phyloP scores from a whole-genome alignment of 331 rosid species.

The Rosa hybrid region DNA sequence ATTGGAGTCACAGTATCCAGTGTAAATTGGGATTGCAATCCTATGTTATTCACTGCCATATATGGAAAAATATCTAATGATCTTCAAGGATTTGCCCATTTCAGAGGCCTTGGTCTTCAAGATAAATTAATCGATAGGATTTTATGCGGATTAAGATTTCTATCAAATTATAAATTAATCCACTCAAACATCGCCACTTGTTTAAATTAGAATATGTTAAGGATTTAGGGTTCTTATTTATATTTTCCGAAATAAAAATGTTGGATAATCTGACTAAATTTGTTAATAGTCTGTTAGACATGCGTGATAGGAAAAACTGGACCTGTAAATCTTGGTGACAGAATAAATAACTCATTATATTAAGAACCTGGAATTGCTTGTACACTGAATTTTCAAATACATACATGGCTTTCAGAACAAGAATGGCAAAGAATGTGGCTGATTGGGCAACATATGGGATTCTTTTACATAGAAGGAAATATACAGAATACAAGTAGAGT shows the following conservation, averaged over 20 bases:
- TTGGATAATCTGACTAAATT: background rate
- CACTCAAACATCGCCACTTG: background rate
- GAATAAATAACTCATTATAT: slow-evolving; percentile 24
- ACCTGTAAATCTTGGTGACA: background rate
- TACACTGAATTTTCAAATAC: slow-evolving; percentile 33
- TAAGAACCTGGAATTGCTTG: slow-evolving; percentile 23
- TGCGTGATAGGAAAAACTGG: background rate
- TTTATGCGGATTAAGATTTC: background rate
- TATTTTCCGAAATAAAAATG: background rate
- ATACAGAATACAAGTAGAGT: slow-evolving; percentile 45
- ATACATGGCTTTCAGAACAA: slow-evolving; percentile 37
- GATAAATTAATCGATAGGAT: background rate
- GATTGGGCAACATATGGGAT: slow-evolving; percentile 29
- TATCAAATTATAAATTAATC: background rate
- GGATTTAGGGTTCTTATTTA: background rate
- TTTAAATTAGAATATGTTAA: background rate
- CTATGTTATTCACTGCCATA: background rate
- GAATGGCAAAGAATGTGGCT: slow-evolving; percentile 55
- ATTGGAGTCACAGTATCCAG: background rate
- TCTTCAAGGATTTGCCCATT: background rate
- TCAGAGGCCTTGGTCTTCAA: background rate
- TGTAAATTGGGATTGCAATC: background rate
- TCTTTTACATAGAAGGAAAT: slow-evolving; percentile 33
- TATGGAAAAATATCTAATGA: background rate
- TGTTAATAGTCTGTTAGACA: background rate